Base-by-base conservation (phyloP, 768 basidiomycete species). In the Rhodotorula taiwanensis region DNA sequence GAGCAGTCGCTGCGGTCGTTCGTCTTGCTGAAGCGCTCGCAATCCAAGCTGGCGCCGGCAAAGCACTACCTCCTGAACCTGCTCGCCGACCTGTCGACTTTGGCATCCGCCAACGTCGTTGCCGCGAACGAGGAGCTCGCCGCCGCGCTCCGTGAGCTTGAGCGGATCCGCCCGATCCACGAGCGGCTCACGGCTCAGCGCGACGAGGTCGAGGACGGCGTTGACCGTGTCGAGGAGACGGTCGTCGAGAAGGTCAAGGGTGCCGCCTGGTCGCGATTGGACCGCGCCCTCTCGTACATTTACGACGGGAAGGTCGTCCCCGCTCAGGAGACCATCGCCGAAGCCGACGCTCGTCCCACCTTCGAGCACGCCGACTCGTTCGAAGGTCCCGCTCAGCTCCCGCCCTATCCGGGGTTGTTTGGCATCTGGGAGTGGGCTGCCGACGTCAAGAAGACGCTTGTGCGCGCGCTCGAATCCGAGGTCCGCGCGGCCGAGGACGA, bases 31-130 rank as follows among this genome's bases (percentile, higher is more conserved):
- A 98, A 98, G 79, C 86, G 95, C 31, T 82, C 87, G n/a, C 90
- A 89, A 77, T 94, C 91, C 50, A 99, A 98, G 78, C 85, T 99
- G 48, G 85, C 88, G 28, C 95, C 95, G 21, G 92, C 86, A 18
- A 84, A 87, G 64, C 94, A 90, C 20, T 99, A 94, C 77, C 82
- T 99, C 54, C 81, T 82, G 70, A 86, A 94, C 73, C 81, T 98
- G n/a, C 82, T 99, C 63, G 80, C 84, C 53, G 94, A 99, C 74
- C 80, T 99, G 53, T 89, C 91, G 67, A 78, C 95, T 30, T 84
- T 99, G 61, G 87, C 87, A 6, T 80, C 84, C 16, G 83, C 90
- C 65, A 99, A 99, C 73, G 82, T 84, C 34, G 83, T 91, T 63
- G 84, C 90, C n/a, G 92, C 95, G 3, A 81, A 85, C 60, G 74